A percentile compares a stretch with the other conserved stretches of the same genome.
phyloP scores from a whole-genome alignment of 345 rosid species.

The Populus simonii region DNA sequence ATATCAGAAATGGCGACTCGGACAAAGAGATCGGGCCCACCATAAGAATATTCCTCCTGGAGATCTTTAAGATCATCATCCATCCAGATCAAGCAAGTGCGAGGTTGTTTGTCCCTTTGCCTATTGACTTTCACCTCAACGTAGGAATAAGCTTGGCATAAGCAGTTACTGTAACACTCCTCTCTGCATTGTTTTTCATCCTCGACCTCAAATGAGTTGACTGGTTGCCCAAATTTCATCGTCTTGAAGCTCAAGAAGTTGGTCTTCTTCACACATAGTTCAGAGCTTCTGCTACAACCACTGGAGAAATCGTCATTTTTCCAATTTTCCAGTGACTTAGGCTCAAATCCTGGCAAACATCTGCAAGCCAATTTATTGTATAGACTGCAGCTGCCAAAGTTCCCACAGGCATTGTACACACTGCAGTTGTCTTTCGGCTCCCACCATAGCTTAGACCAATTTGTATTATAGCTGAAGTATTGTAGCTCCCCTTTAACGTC shows the following conservation, averaged over 20 bases:
- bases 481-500: constrained; percentile 30
- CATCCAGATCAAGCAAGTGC: constrained; percentile 56
- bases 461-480: not conserved
- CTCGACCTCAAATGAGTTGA: rapidly evolving
- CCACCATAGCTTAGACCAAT: constrained; percentile 27
- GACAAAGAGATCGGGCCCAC: constrained; percentile 34
- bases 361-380: constrained; percentile 17
- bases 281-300: constrained; percentile 28
- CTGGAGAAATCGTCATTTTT: constrained; percentile 7
- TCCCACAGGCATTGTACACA: constrained; percentile 30
- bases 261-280: not conserved
- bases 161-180: not conserved
- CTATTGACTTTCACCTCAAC: not conserved
- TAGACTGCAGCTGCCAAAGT: constrained; percentile 32
- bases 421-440: constrained; percentile 37
- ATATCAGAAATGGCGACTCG: constrained; percentile 43
- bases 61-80: constrained; percentile 47
- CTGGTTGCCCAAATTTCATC: constrained; percentile 1
- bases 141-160: constrained; percentile 34
- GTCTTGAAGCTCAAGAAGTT: constrained; percentile 14
- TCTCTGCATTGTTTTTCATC: not conserved
- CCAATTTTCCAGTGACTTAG: constrained; percentile 16
- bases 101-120: not conserved
- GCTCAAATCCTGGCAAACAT: constrained; percentile 46
- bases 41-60: constrained; percentile 39